A percentile compares a stretch with the other conserved stretches of the same genome.
Conservation (phyloP, 352 stramenopile species). For the Pythium insidiosum region DNA sequence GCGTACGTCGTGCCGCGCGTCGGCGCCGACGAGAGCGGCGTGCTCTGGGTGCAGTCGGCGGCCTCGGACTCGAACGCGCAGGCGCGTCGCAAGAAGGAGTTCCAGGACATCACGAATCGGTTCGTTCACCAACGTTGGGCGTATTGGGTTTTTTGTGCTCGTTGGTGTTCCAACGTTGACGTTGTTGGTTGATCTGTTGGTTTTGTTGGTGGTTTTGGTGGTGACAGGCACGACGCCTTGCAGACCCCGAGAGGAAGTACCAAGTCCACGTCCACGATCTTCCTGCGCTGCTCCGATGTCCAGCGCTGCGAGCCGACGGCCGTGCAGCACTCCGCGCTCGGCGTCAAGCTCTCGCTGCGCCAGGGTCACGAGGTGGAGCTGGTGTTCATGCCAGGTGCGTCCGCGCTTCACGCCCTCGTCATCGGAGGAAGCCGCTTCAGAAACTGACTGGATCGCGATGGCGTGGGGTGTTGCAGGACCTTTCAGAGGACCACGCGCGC, state of each 20-base stretch:
- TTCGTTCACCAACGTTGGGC: too few relatives aligned
- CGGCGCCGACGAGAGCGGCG: slow-evolving; percentile 11
- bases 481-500: too few relatives aligned
- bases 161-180: too few relatives aligned
- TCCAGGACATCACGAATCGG: slow-evolving; percentile 49
- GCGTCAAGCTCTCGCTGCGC: slow-evolving; percentile 27
- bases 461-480: too few relatives aligned
- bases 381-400: slow-evolving; percentile 48
- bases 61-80: slow-evolving; percentile 47
- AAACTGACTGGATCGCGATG: too few relatives aligned
- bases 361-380: slow-evolving; percentile 35
- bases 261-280: slow-evolving; percentile 26
- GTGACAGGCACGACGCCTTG: slow-evolving; percentile 12
- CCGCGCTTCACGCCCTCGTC: too few relatives aligned
- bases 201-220: too few relatives aligned
- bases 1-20: slow-evolving; percentile 14
- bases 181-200: too few relatives aligned
- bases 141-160: too few relatives aligned
- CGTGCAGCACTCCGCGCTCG: slow-evolving; percentile 35
- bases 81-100: slow-evolving; percentile 35
- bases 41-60: slow-evolving; percentile 47
- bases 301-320: slow-evolving; percentile 14
- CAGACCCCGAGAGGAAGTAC: slow-evolving; percentile 11
- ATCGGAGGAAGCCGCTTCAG: too few relatives aligned
- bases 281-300: slow-evolving; percentile 23